Base-by-base conservation (phyloP, 73 alveolate species). In the Stentor roeselii region DNA sequence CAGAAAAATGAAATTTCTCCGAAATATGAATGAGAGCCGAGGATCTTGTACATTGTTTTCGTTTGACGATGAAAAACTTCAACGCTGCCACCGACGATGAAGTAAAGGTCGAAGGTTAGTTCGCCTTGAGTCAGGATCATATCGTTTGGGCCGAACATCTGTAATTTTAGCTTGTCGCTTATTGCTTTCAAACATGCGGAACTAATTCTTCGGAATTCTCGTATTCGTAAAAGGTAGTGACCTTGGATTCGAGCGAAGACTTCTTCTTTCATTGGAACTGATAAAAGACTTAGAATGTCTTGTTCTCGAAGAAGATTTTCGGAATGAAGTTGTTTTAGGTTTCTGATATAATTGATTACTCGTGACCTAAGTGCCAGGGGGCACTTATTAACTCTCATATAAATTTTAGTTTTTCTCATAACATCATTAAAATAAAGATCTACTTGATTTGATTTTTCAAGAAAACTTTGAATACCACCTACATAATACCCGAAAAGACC, bases 401-500 rank as follows among this genome's bases (percentile, higher is more conserved):
- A 58, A 31, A n/a, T 1, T n/a, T 58, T 58, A 31, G 27, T 58
- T n/a, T n/a, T 31, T 58, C 27, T n/a, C 15, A 58, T 58, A n/a
- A 58, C 27, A 31, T 21, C 27, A 21, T 31, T 58, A 58, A 21
- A 58, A 21, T 58, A 21, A 58, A 21, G 35, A 21, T 58, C 74
- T 58, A 21, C 27, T 58, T n/a, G 35, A 2, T 31, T 42, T 58
- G 74, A n/a, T 58, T n/a, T 31, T 58, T n/a, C 15, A 21, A 58
- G 15, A 21, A 58, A 2, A 21, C 35, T 21, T 0, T n/a, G 27
- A 21, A 95, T 90, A 76, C 86, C 87, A 0, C 97, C 91, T 97
- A 95, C 92, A 74, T 92, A 93, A 87, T 90, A 92, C 4, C 96
- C 93, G 86, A 95, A 95, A 89, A 92, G 87, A n/a, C 96, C 96